These are phyloP conservation scores for Paspalum notatum DNA, from an alignment of 176 grass and related monocot species.

Conservation along the genomic window DNA sequence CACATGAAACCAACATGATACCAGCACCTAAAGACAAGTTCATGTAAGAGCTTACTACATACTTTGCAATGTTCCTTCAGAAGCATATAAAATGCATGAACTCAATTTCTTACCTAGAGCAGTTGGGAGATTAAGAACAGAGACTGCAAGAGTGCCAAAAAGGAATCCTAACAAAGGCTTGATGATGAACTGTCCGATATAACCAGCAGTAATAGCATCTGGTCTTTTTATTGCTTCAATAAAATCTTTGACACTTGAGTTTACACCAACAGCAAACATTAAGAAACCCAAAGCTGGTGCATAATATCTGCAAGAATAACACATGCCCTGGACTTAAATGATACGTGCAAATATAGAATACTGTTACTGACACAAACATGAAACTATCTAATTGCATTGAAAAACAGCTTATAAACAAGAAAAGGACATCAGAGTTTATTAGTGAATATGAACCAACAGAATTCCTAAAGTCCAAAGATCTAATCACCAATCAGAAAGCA, in stretches of 20 bases:
- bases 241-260: slow-evolving; percentile 87
- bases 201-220: slow-evolving; percentile 73
- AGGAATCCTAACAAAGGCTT: slow-evolving; percentile 90
- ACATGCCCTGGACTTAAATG: not conserved
- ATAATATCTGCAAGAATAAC: slow-evolving; percentile 72
- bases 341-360: not conserved
- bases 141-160: slow-evolving; percentile 84
- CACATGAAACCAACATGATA: slow-evolving; percentile 97
- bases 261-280: slow-evolving; percentile 98
- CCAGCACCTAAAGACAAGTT: slow-evolving; percentile 70
- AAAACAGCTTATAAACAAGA: not conserved
- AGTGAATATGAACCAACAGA: slow-evolving; percentile 2
- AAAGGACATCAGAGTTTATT: slow-evolving; percentile 18
- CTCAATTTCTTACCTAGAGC: slow-evolving; percentile 63
- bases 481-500: not conserved
- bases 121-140: slow-evolving; percentile 74
- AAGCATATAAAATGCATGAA: slow-evolving; percentile 22
- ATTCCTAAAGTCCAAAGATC: not conserved
- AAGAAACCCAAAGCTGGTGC: slow-evolving; percentile 90
- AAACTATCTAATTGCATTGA: not conserved
- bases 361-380: not conserved
- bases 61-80: not conserved
- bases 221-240: slow-evolving; percentile 86
- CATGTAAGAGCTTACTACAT: slow-evolving; percentile 3
- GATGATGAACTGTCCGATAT: slow-evolving; percentile 81